phyloP scores from a whole-genome alignment of 352 stramenopile genomes.

The Globisporangium yorkense region DNA sequence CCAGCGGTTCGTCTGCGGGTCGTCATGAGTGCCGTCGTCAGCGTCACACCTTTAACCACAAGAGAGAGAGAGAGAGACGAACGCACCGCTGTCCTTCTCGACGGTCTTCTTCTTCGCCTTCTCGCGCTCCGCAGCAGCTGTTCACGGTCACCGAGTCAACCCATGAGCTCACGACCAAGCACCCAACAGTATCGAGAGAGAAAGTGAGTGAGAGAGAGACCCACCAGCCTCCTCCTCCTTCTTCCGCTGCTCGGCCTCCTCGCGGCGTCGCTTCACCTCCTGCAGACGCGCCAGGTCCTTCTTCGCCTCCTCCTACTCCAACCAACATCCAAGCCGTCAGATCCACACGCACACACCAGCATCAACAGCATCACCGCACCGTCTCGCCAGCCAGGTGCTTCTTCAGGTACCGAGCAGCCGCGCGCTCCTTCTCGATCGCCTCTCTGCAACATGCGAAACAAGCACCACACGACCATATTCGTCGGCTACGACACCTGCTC shows the following conservation, averaged over 20 bases:
- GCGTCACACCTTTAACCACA: neutral
- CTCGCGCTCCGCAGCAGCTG: conserved; percentile 51
- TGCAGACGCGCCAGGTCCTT: conserved; percentile 74
- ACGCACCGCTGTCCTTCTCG: conserved; percentile 56
- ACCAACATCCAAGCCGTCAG: neutral
- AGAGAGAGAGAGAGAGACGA: neutral
- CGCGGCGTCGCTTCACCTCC: conserved; percentile 75
- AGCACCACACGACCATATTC: neutral
- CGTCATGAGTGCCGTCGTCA: neutral
- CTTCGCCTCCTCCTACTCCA: conserved; percentile 67
- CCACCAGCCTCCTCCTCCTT: conserved; percentile 74
- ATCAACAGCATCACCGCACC: conserved; percentile 13
- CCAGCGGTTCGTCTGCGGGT: conserved; percentile 60
- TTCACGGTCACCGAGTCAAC: conserved; percentile 6
- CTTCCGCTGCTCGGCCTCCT: conserved; percentile 75
- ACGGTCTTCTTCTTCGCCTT: conserved; percentile 61
- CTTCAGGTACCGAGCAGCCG: conserved; percentile 73
- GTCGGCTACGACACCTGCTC: neutral
- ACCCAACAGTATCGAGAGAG: neutral
- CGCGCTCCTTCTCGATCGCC: conserved; percentile 80
- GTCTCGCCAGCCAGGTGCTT: conserved; percentile 83
- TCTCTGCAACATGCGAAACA: conserved; percentile 24
- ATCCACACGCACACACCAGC: neutral
- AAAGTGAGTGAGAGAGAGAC: conserved; percentile 5
- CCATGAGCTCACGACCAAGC: neutral